phyloP scores from a whole-genome alignment of 2,329 filamentous ascomycete genomes.

The Scytalidium sp. region DNA sequence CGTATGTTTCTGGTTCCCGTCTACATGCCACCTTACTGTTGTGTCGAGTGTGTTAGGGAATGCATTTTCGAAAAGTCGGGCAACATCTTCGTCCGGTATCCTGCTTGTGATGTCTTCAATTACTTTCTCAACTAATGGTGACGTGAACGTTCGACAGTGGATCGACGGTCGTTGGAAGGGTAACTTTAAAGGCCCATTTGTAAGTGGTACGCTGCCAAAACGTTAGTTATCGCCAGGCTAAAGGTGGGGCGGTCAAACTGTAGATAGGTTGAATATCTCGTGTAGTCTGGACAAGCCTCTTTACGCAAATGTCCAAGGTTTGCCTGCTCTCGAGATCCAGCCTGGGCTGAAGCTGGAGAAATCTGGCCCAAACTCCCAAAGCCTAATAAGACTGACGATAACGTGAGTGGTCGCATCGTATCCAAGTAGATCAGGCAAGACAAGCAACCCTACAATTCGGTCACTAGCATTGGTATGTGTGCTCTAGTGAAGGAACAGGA shows the following conservation, averaged over 20 bases:
- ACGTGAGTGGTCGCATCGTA: not conserved
- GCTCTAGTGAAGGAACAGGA: not conserved
- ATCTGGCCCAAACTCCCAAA: not conserved
- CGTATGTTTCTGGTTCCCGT: conserved; percentile 41
- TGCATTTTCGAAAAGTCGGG: conserved; percentile 89
- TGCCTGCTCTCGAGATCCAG: not conserved
- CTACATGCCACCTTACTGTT: conserved; percentile 67
- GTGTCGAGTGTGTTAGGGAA: conserved; percentile 80
- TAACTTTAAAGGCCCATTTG: conserved; percentile 72
- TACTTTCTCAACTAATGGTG: conserved; percentile 80
- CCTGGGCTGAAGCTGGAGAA: not conserved
- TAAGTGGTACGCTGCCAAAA: conserved; percentile 65
- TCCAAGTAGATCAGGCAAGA: no score
- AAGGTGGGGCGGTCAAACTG: conserved; percentile 16
- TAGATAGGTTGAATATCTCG: conserved; percentile 26
- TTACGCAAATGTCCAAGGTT: not conserved
- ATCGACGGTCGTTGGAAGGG: conserved; percentile 82
- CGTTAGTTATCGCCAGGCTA: conserved; percentile 8
- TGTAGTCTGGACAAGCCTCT: conserved; percentile 30
- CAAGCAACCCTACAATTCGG: no score
- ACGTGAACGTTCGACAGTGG: conserved; percentile 86
- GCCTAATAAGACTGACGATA: not conserved
- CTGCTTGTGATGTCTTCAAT: conserved; percentile 77
- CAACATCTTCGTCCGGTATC: conserved; percentile 83
- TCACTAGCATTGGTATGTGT: not conserved